phyloP scores from a whole-genome alignment of 768 basidiomycete genomes.

The Phanerodontia chrysosporium region DNA sequence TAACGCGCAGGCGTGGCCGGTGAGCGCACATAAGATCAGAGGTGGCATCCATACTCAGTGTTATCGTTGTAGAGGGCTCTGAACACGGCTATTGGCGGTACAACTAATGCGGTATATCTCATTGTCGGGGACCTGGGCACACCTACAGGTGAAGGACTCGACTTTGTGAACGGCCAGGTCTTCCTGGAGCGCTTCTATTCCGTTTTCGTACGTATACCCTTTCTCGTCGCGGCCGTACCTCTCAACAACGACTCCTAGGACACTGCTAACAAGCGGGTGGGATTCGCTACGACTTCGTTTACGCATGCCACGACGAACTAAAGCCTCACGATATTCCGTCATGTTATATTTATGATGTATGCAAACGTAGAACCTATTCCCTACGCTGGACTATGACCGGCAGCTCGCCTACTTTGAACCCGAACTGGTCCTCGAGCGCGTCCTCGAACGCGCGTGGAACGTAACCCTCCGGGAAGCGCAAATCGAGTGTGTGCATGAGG shows the following conservation, averaged over 20 bases:
- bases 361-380: too few species aligned
- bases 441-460: constrained; percentile 28
- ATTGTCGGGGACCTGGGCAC: constrained; percentile 46
- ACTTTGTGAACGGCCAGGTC: constrained; percentile 42
- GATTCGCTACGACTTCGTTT: constrained; percentile 35
- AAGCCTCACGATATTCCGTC: too few species aligned
- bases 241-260: constrained; percentile 22
- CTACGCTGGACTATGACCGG: constrained; percentile 7
- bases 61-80: constrained; percentile 30
- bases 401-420: constrained; percentile 2
- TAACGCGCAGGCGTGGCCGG: constrained; percentile 65
- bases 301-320: constrained; percentile 31
- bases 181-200: constrained; percentile 16
- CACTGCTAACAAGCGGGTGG: constrained; percentile 33
- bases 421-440: constrained; percentile 27
- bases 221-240: background rate
- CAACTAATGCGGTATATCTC: constrained; percentile 42
- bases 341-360: too few species aligned
- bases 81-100: constrained; percentile 56
- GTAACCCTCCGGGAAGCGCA: constrained; percentile 14
- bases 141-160: constrained; percentile 46
- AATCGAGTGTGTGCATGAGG: constrained; percentile 23
- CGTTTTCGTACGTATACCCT: constrained; percentile 4
- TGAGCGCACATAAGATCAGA: constrained; percentile 2
- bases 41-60: background rate